A percentile compares a stretch with the other conserved stretches of the same genome.
Evolutionary conservation across 345 rosid species (phyloP).

Genomic region (Angophora floribunda): DNA sequence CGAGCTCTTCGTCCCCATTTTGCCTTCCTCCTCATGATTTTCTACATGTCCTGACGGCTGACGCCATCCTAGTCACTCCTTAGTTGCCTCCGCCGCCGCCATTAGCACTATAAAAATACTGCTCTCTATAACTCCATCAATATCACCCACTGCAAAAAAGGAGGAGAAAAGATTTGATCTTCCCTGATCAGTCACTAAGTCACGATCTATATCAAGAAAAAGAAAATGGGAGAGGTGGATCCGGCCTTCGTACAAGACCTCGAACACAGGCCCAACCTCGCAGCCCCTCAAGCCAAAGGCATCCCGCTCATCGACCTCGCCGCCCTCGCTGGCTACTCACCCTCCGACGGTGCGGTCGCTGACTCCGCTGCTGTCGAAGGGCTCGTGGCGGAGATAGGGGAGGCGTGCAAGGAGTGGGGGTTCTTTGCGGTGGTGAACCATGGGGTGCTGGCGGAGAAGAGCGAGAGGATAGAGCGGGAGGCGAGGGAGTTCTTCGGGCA

Average conservation of each 20-base stretch:
- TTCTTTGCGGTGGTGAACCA: constrained; percentile 26
- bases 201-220: not conserved
- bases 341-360: not conserved
- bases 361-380: not conserved
- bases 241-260: constrained; percentile 12
- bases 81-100: not conserved
- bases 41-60: not conserved
- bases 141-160: not conserved
- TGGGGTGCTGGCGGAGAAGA: constrained; percentile 13
- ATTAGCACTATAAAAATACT: not conserved
- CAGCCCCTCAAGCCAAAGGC: not conserved
- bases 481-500: constrained; percentile 33
- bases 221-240: not conserved
- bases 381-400: constrained; percentile 12
- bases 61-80: not conserved
- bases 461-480: constrained; percentile 7
- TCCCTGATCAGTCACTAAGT: not conserved
- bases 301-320: constrained; percentile 28
- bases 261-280: constrained; percentile 21
- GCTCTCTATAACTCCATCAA: not conserved
- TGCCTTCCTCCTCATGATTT: not conserved
- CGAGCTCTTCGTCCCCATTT: not conserved
- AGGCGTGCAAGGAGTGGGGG: constrained; percentile 29
- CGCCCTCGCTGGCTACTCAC: not conserved
- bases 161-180: not conserved